Percentiles rank a stretch among this genome's conserved stretches.
Evolutionary conservation across 75 land plant genomes (phyloP).

Genomic region (Azolla pinnata): DNA sequence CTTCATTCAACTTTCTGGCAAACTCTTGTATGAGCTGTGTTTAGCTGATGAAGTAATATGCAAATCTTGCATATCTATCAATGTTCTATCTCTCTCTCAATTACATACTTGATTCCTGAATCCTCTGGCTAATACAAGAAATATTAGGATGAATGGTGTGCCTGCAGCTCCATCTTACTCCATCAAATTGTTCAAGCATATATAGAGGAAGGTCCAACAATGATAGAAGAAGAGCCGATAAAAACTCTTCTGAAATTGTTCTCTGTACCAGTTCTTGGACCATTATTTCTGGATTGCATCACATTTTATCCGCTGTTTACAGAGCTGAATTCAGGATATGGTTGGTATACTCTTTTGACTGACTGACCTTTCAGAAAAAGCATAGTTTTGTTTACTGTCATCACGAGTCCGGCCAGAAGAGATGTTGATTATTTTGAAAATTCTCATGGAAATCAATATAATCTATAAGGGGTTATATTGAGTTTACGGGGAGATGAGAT

Average conservation of each 20-base stretch:
- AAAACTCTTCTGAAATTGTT: neutral
- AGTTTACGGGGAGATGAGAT: neutral
- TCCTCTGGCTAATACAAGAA: neutral
- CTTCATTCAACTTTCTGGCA: neutral
- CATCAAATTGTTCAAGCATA: neutral
- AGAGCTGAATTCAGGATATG: neutral
- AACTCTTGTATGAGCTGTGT: neutral
- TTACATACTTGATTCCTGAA: neutral
- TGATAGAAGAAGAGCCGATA: neutral
- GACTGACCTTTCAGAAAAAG: neutral
- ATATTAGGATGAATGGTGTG: neutral
- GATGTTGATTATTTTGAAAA: neutral
- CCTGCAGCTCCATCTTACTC: neutral
- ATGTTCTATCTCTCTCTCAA: neutral
- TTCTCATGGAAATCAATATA: neutral
- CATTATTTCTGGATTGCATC: conserved; percentile 2
- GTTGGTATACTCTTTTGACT: neutral
- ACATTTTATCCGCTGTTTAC: neutral
- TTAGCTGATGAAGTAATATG: neutral
- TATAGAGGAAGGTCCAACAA: neutral
- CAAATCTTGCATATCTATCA: neutral
- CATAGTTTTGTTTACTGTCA: too few species aligned
- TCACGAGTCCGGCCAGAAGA: too few species aligned
- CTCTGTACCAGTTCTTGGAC: neutral
- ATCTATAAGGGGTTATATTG: neutral